Evolutionary conservation across 352 stramenopile genomes (phyloP), one percentile per base, ranked within the genome.

Genomic region (Phytopythium cucurbitacearum): DNA sequence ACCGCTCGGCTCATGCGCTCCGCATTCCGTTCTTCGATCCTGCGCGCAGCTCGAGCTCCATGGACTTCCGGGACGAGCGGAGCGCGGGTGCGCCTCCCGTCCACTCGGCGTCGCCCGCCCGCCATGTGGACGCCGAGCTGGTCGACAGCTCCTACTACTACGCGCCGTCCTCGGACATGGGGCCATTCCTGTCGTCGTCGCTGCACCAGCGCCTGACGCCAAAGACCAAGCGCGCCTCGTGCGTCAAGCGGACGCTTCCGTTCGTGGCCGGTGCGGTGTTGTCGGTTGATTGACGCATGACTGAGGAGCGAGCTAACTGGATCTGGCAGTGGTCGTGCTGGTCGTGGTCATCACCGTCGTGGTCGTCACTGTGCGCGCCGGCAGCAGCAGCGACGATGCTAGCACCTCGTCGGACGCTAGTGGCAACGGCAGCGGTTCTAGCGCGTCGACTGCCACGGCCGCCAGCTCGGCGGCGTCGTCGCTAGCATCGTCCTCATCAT

Each of bases 341-440:
- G 44, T 80, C 33, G 47, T 69, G 16, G 62, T 73, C 47, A 65
- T 86, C 56, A 60, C 57, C 8, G 62, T 80, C 15, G 62, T 80
- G 7, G 57, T 51, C 28, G 62, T 85, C 41, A 65, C 64, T 5
- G 34, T 73, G 16, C 48, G 65, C 21, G 48, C 56, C 42, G 68
- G 62, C 54, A 68, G 53, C 13, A 66, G 39, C 48, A 59, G n/a
- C 35, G 50, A 53, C 33, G 40, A 38, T 11, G 57, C 39, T 12
- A 60, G 43, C 16, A 13, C 42, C 11, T 45, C 45, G 12, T 38
- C 45, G 0, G 41, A 38, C 15, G 21, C 33, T 3, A 51, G 32
- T 10, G 56, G 39, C 28, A 34, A 33, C 15, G 56, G n/a, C 8
- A 62, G 36, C 21, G 55, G 56, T 50, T 37, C 15, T 13, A 62